Conservation (phyloP, 805 yeast genomes). For the Candida odintsovae region DNA sequence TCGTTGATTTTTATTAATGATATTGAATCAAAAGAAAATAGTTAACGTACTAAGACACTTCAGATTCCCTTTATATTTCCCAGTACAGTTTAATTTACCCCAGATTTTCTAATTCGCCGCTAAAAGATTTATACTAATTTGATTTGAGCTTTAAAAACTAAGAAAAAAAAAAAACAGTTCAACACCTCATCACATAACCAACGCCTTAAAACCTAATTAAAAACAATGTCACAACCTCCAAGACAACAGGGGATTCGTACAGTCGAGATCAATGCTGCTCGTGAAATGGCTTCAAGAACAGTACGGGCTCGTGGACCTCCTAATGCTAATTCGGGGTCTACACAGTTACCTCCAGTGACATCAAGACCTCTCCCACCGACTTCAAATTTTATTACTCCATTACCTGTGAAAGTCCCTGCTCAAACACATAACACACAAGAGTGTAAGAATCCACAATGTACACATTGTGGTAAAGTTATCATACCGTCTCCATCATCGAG, state of each 20-base stretch:
- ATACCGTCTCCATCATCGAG: conserved; percentile 73
- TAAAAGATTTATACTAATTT: no score
- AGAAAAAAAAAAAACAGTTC: no score
- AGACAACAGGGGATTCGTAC: conserved; percentile 40
- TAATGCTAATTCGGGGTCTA: conserved; percentile 3
- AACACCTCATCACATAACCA: neutral
- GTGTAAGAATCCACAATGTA: conserved; percentile 43
- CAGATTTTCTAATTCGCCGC: no score
- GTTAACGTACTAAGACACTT: no score
- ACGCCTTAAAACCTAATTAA: no score
- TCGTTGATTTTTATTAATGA: no score
- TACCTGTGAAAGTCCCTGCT: conserved; percentile 34
- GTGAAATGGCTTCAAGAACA: conserved; percentile 49
- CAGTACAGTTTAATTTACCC: no score
- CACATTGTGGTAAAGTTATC: conserved; percentile 63
- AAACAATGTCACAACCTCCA: neutral
- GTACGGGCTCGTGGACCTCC: conserved; percentile 29
- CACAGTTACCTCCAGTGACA: neutral
- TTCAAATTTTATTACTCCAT: neutral
- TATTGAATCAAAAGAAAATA: no score
- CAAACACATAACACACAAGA: conserved; percentile 27
- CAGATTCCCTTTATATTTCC: no score
- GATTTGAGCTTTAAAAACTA: no score
- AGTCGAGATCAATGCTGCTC: conserved; percentile 52
- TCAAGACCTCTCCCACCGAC: neutral